Evolutionary conservation across 768 basidiomycete species (phyloP).

Genomic region (Rhodotorula diobovata): DNA sequence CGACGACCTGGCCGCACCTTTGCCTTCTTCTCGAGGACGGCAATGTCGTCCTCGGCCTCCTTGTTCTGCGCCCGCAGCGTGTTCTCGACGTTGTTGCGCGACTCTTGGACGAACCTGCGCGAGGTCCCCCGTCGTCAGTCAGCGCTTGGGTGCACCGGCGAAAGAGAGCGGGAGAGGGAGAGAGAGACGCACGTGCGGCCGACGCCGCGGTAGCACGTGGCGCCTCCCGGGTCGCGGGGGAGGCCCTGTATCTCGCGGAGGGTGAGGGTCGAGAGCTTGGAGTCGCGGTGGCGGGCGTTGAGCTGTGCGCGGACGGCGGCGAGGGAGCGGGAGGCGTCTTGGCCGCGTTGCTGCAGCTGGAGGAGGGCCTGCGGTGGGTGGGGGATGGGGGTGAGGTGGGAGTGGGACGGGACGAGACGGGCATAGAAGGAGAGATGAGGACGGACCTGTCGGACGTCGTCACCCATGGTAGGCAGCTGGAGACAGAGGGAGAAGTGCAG

Average conservation of each 20-base stretch:
- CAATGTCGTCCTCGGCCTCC: conserved; percentile 19
- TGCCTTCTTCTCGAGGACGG: conserved; percentile 33
- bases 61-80: conserved; percentile 28
- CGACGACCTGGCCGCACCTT: conserved; percentile 15
- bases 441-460: conserved; percentile 28
- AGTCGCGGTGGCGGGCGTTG: conserved; percentile 23
- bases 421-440: neutral
- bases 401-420: neutral
- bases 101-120: conserved; percentile 39
- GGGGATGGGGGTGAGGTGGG: neutral
- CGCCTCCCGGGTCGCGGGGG: conserved; percentile 16
- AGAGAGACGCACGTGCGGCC: conserved; percentile 28
- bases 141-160: too few relatives aligned
- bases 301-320: conserved; percentile 15
- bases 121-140: neutral
- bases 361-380: conserved; percentile 24
- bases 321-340: conserved; percentile 30
- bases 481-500: neutral
- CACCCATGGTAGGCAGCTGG: conserved; percentile 14
- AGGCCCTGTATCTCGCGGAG: conserved; percentile 36
- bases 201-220: conserved; percentile 29
- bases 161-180: too few relatives aligned
- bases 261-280: conserved; percentile 32
- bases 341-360: conserved; percentile 32
- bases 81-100: conserved; percentile 36